Evolutionary conservation across 164 flowering plant species (phyloP).

Genomic region (Buxus sempervirens): DNA sequence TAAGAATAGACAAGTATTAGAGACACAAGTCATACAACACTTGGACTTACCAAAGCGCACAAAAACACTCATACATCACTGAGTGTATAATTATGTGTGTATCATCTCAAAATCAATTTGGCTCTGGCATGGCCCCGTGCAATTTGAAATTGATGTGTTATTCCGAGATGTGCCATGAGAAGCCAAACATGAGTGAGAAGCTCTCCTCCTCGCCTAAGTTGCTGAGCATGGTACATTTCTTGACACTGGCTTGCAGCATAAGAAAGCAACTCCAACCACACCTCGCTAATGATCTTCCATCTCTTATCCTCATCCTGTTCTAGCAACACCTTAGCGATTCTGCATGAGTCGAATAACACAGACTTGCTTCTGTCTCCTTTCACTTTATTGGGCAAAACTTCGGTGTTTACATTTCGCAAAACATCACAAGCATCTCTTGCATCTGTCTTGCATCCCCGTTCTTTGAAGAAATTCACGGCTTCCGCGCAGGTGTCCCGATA

Average conservation of each 20-base stretch:
- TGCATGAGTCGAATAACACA: slow-evolving; percentile 23
- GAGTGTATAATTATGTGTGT: too few species aligned
- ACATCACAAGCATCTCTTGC: slow-evolving; percentile 11
- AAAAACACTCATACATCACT: too few species aligned
- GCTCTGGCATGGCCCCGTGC: slow-evolving; percentile 6
- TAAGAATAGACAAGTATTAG: too few species aligned
- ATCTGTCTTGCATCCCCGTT: not conserved
- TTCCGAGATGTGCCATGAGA: slow-evolving; percentile 13
- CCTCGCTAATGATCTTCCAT: slow-evolving; percentile 12
- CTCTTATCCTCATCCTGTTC: not conserved
- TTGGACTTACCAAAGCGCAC: too few species aligned
- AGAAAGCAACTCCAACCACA: slow-evolving; percentile 15
- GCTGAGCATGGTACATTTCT: slow-evolving; percentile 12
- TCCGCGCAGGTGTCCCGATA: slow-evolving; percentile 27
- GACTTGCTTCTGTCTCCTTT: slow-evolving; percentile 30
- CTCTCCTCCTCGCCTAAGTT: slow-evolving; percentile 14
- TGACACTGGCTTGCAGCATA: slow-evolving; percentile 10
- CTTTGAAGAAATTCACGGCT: slow-evolving; percentile 17
- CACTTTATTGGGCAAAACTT: slow-evolving; percentile 19
- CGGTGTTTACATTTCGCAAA: slow-evolving; percentile 17
- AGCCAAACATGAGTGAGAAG: slow-evolving; percentile 17
- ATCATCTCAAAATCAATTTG: not conserved
- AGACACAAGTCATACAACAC: too few species aligned
- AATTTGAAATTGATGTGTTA: slow-evolving; percentile 8
- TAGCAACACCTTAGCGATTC: slow-evolving; percentile 8